Evolutionary conservation across 208 protist species (phyloP).

Genomic region (Histomonas meleagridis): DNA sequence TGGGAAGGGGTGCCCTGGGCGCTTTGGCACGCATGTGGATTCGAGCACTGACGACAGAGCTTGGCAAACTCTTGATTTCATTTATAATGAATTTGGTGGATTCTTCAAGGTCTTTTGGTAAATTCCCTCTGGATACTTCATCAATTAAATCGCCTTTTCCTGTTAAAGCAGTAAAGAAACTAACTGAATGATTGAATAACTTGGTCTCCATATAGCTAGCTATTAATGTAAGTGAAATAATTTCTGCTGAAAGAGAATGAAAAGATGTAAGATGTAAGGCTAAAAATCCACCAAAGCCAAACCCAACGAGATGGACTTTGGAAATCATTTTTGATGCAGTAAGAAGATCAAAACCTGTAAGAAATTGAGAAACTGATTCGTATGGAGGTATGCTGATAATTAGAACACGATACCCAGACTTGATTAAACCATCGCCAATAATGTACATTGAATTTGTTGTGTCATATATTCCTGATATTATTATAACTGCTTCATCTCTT

Average conservation of each 20-base stretch:
- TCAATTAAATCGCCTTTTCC: not conserved
- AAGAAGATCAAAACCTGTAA: not conserved
- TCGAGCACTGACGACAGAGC: not conserved
- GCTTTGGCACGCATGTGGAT: not conserved
- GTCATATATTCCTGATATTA: not conserved
- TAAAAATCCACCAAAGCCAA: not conserved
- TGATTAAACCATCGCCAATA: not conserved
- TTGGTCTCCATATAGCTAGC: not conserved
- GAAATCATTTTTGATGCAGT: not conserved
- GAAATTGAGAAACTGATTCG: not conserved
- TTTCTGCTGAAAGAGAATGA: not conserved
- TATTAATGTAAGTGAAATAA: not conserved
- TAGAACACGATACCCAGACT: not conserved
- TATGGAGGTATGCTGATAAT: not conserved
- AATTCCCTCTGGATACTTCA: not conserved
- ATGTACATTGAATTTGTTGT: not conserved
- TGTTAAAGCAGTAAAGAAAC: not conserved
- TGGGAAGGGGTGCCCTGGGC: not conserved
- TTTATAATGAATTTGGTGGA: not conserved
- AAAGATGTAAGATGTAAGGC: not conserved
- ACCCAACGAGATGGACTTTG: not conserved
- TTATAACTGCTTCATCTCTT: not conserved
- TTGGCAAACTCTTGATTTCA: not conserved
- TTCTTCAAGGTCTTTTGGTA: not conserved
- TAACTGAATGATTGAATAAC: not conserved